Percentiles rank a stretch among this genome's conserved stretches.
phyloP scores from a whole-genome alignment of 164 flowering plant species.

The Amborella trichopoda region DNA sequence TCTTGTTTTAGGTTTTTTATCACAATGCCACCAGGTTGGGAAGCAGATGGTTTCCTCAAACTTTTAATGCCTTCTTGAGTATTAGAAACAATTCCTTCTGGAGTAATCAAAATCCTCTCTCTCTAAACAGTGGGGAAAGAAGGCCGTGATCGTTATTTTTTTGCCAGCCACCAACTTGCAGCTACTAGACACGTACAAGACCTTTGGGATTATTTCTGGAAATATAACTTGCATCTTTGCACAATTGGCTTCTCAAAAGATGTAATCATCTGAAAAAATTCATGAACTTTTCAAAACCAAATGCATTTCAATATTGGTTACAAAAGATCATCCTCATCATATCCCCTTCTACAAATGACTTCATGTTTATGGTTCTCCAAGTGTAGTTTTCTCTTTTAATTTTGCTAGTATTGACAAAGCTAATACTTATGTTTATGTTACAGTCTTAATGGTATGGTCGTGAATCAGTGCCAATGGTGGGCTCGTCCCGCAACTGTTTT shows the following conservation, averaged over 20 bases:
- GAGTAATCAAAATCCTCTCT: no score
- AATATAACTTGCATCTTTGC: not conserved
- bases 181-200: not conserved
- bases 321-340: not conserved
- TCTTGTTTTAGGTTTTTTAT: no score
- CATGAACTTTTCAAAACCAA: not conserved
- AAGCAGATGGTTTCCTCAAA: no score
- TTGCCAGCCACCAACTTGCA: no score
- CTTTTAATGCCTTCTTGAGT: no score
- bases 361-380: not conserved
- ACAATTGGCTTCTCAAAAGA: not conserved
- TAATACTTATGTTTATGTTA: no score
- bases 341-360: not conserved
- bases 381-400: not conserved
- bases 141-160: no score
- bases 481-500: slow-evolving; percentile 29
- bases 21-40: no score
- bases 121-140: no score
- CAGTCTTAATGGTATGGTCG: slow-evolving; percentile 28
- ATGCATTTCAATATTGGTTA: not conserved
- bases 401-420: no score
- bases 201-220: not conserved
- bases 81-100: no score
- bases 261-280: not conserved
- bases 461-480: slow-evolving; percentile 10